Percentiles rank a stretch among this genome's conserved stretches.
Conservation (phyloP, 129 eudicot species). For the Lactuca sativa region DNA sequence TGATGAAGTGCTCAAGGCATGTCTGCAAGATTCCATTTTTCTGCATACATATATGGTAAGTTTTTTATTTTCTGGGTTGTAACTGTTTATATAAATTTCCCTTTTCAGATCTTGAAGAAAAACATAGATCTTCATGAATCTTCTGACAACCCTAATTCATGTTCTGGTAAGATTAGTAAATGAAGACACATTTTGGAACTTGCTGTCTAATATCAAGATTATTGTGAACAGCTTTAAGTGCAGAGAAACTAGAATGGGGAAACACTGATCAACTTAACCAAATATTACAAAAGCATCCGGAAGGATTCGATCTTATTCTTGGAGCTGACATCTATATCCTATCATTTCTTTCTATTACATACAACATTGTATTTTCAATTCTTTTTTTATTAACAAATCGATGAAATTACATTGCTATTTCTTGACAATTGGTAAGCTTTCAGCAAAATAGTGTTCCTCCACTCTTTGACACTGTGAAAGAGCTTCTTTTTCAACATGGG, state of each 20-base stretch:
- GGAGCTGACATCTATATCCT: conserved; percentile 99
- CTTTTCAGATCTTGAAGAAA: conserved; percentile 77
- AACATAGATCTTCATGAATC: conserved; percentile 70
- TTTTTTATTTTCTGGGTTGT: conserved; percentile 14
- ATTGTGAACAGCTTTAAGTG: conserved; percentile 43
- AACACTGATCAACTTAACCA: conserved; percentile 58
- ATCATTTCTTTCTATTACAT: neutral
- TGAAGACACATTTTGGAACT: conserved; percentile 11
- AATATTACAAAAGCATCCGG: conserved; percentile 47
- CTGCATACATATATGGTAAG: conserved; percentile 22
- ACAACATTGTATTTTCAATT: neutral
- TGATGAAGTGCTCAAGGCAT: conserved; percentile 94
- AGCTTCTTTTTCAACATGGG: conserved; percentile 54
- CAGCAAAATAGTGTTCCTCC: conserved; percentile 83
- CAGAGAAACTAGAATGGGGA: conserved; percentile 96
- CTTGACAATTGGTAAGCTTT: conserved; percentile 76
- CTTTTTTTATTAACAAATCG: no score
- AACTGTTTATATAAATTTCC: conserved; percentile 17
- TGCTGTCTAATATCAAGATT: conserved; percentile 19
- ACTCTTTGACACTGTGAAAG: conserved; percentile 75
- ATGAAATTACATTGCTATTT: neutral
- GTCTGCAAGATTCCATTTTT: conserved; percentile 33
- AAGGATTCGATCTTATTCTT: conserved; percentile 89
- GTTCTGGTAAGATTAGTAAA: conserved; percentile 48
- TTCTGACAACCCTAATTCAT: conserved; percentile 44